phyloP scores from a whole-genome alignment of 148 eudicot species.

The Cornus controversa region DNA sequence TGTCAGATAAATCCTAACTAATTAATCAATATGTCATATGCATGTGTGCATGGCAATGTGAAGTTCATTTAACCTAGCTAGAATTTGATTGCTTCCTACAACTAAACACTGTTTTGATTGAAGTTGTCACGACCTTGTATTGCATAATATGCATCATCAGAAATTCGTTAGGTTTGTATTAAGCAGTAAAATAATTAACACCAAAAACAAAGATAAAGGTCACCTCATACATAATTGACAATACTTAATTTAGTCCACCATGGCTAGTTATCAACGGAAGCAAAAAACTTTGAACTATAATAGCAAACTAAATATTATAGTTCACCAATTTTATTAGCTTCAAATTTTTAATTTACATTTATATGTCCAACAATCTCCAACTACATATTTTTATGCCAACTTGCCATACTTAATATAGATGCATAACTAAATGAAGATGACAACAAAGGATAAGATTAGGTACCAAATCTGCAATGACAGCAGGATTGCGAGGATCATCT shows the following conservation, averaged over 20 bases:
- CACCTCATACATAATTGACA: neutral
- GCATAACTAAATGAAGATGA: neutral
- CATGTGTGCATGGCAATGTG: neutral
- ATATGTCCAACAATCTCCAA: neutral
- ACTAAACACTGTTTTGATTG: neutral
- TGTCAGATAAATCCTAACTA: neutral
- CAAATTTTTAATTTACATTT: neutral
- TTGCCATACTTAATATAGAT: neutral
- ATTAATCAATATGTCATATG: neutral
- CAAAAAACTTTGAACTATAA: neutral
- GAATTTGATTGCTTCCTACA: neutral
- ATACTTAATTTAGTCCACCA: neutral
- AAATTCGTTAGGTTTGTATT: neutral
- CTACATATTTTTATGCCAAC: neutral
- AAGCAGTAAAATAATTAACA: neutral
- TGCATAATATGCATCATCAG: neutral
- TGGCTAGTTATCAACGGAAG: neutral
- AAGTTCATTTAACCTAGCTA: neutral
- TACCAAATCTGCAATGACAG: conserved; percentile 99
- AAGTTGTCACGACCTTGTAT: neutral
- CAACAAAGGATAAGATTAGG: conserved; percentile 6
- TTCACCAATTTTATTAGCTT: neutral
- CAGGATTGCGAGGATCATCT: conserved; percentile 99
- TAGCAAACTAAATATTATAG: neutral
- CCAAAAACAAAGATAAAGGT: neutral